Evolutionary conservation across 2,329 filamentous ascomycete species (phyloP).

Genomic region (Aspergillus nomiae): DNA sequence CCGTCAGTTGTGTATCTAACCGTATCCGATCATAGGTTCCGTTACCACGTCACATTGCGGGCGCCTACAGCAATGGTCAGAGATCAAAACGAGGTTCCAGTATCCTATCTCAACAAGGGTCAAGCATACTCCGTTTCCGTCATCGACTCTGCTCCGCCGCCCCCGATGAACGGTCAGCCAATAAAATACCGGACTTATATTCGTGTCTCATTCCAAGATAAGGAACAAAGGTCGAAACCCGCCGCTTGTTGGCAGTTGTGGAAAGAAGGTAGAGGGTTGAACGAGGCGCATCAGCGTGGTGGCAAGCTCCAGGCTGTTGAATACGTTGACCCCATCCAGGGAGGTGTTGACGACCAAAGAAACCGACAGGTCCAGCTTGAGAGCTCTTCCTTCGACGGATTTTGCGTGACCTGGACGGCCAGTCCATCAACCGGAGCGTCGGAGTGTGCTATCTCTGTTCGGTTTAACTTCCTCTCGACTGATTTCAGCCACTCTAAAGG

Average conservation of each 20-base stretch:
- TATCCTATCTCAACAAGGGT: slow-evolving; percentile 98
- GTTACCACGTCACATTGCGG: slow-evolving; percentile 86
- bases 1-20: slow-evolving; percentile 18
- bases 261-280: slow-evolving; percentile 96
- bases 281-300: slow-evolving; percentile 90
- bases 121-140: slow-evolving; percentile 89
- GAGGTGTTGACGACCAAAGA: slow-evolving; percentile 58
- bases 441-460: slow-evolving; percentile 84
- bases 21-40: slow-evolving; percentile 59
- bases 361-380: slow-evolving; percentile 69
- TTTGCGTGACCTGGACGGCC: slow-evolving; percentile 86
- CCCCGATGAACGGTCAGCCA: slow-evolving; percentile 59
- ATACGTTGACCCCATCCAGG: slow-evolving; percentile 71
- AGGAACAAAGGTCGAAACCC: slow-evolving; percentile 84
- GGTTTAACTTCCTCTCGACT: slow-evolving; percentile 97
- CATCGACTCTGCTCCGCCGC: slow-evolving; percentile 70
- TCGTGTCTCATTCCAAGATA: slow-evolving; percentile 95
- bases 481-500: slow-evolving; percentile 99
- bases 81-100: slow-evolving; percentile 82
- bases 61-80: slow-evolving; percentile 94
- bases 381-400: slow-evolving; percentile 85
- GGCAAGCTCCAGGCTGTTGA: slow-evolving; percentile 94
- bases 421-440: slow-evolving; percentile 62
- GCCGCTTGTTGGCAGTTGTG: slow-evolving; percentile 84
- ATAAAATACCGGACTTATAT: slow-evolving; percentile 85